phyloP scores from a whole-genome alignment of 2,329 filamentous ascomycete genomes.

The Calonectria crousiana region DNA sequence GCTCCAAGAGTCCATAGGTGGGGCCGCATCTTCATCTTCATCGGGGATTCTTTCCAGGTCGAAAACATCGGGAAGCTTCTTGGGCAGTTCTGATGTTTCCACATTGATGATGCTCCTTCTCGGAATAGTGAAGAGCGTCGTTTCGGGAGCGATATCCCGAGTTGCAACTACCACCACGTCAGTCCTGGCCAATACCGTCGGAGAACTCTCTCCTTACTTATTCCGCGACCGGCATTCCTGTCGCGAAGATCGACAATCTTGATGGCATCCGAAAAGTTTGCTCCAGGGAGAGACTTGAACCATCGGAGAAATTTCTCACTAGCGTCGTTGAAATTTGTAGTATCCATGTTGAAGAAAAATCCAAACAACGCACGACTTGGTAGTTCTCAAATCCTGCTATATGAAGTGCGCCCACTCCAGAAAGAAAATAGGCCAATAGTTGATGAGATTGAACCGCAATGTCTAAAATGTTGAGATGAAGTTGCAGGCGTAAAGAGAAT shows the following conservation, averaged over 20 bases:
- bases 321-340: conserved; percentile 54
- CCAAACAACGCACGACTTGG: neutral
- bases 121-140: conserved; percentile 85
- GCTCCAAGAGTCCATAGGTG: conserved; percentile 65
- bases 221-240: conserved; percentile 66
- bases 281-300: conserved; percentile 65
- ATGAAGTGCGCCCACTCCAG: neutral
- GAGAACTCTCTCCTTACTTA: conserved; percentile 54
- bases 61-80: conserved; percentile 68
- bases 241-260: conserved; percentile 64
- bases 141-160: conserved; percentile 77
- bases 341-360: conserved; percentile 2
- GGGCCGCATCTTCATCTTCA: conserved; percentile 51
- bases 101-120: conserved; percentile 77
- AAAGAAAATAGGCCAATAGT: neutral
- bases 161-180: conserved; percentile 79
- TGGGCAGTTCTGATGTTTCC: conserved; percentile 77
- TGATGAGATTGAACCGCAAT: conserved; percentile 10
- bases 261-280: conserved; percentile 66
- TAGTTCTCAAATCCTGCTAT: neutral
- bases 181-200: neutral
- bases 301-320: conserved; percentile 64
- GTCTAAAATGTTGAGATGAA: conserved; percentile 7
- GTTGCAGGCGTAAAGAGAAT: neutral
- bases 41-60: conserved; percentile 51